phyloP scores from a whole-genome alignment of 2,329 filamentous ascomycete genomes.

The Leptoxyphium fumago region DNA sequence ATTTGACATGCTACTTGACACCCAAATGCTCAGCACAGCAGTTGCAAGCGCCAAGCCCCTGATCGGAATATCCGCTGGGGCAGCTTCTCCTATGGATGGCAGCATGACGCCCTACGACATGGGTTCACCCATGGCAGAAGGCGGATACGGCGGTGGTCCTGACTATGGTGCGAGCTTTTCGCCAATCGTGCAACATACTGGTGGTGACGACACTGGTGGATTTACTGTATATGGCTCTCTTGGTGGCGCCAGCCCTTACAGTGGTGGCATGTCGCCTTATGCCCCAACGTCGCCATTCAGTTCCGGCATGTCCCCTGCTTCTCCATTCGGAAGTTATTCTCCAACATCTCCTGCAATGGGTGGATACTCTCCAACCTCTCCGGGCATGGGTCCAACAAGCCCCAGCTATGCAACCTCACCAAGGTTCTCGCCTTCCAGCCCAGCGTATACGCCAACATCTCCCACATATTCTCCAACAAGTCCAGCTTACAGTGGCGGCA shows the following conservation, averaged over 20 bases:
- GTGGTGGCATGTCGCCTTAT: conserved; percentile 31
- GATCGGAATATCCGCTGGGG: conserved; percentile 65
- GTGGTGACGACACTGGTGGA: conserved; percentile 41
- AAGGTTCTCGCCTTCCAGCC: conserved; percentile 39
- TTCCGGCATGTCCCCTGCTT: conserved; percentile 56
- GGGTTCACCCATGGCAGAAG: conserved; percentile 48
- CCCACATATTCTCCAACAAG: conserved; percentile 23
- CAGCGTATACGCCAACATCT: conserved; percentile 30
- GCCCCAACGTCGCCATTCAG: conserved; percentile 26
- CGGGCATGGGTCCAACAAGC: conserved; percentile 38
- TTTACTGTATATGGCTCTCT: conserved; percentile 52
- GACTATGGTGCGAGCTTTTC: conserved; percentile 53
- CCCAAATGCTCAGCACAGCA: conserved; percentile 89
- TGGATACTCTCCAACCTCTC: conserved; percentile 19
- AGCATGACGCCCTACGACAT: conserved; percentile 87
- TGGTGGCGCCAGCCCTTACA: conserved; percentile 56
- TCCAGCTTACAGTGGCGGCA: conserved; percentile 16
- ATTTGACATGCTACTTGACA: conserved; percentile 85
- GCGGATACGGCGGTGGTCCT: conserved; percentile 45
- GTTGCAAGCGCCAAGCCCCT: conserved; percentile 47
- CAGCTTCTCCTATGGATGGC: conserved; percentile 54
- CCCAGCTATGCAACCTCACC: conserved; percentile 40
- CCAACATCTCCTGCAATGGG: conserved; percentile 13
- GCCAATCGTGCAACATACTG: conserved; percentile 54
- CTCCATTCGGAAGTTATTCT: conserved; percentile 34